Evolutionary conservation across 805 yeast species (phyloP).

Genomic region (Martiniozyma abietophila): DNA sequence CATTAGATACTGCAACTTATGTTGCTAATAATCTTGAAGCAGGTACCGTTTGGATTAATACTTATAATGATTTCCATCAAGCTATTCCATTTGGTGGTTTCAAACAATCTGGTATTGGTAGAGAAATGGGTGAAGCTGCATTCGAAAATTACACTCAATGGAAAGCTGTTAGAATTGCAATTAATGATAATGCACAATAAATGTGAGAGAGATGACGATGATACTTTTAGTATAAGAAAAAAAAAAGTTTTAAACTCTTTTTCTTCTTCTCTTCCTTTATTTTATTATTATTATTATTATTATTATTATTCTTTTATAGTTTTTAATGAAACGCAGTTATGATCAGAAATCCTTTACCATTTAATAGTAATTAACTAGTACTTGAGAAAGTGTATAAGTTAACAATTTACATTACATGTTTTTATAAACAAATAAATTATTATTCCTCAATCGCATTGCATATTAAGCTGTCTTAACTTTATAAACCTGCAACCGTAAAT

Average conservation of each 20-base stretch:
- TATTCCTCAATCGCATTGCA: no score
- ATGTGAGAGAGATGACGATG: background rate
- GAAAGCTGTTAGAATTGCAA: constrained; percentile 51
- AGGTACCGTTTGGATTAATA: constrained; percentile 76
- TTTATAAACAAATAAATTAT: no score
- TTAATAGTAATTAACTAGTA: no score
- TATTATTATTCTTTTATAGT: no score
- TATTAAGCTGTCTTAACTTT: no score
- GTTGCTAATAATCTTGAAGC: constrained; percentile 60
- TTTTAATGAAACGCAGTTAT: no score
- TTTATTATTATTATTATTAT: no score
- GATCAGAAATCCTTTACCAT: no score
- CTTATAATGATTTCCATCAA: constrained; percentile 69
- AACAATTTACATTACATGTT: no score
- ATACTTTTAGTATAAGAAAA: background rate
- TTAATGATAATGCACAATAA: constrained; percentile 18
- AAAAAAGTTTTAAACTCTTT: constrained; percentile 2
- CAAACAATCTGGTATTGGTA: constrained; percentile 75
- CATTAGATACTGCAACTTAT: constrained; percentile 49
- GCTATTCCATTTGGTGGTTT: constrained; percentile 77
- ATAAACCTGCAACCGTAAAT: no score
- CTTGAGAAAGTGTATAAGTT: no score
- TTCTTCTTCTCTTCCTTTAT: no score
- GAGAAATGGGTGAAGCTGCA: constrained; percentile 79
- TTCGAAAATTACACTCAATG: constrained; percentile 56